Percentiles rank a stretch among this genome's conserved stretches.
Conservation (phyloP, 257 asterid genomes). For the Solanum phureja region DNA sequence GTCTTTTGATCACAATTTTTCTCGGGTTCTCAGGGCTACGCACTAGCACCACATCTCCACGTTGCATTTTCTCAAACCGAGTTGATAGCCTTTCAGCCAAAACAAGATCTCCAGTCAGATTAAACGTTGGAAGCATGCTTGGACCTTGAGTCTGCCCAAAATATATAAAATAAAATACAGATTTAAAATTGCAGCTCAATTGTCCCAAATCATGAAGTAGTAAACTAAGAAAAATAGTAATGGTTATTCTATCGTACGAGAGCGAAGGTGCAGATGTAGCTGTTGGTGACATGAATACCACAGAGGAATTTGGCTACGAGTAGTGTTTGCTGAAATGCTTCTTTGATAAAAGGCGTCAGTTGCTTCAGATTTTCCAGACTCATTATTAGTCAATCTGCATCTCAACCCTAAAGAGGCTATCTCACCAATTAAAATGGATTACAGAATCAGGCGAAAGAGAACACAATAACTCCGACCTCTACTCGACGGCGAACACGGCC, state of each 20-base stretch:
- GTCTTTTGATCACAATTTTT: slow-evolving; percentile 41
- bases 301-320: slow-evolving; percentile 39
- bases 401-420: not conserved
- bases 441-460: slow-evolving; percentile 63
- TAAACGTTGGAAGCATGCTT: slow-evolving; percentile 74
- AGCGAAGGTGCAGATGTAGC: slow-evolving; percentile 35
- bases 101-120: slow-evolving; percentile 31
- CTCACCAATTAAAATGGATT: slow-evolving; percentile 42
- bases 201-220: not conserved
- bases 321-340: slow-evolving; percentile 34
- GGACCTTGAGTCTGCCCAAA: slow-evolving; percentile 49
- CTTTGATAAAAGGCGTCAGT: slow-evolving; percentile 35
- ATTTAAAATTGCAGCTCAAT: not conserved
- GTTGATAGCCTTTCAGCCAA: slow-evolving; percentile 44
- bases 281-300: slow-evolving; percentile 43
- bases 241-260: slow-evolving; percentile 18
- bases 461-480: slow-evolving; percentile 15
- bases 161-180: not conserved
- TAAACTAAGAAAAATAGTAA: not conserved
- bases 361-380: slow-evolving; percentile 11
- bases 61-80: slow-evolving; percentile 39
- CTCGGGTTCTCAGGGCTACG: slow-evolving; percentile 61
- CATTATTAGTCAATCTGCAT: slow-evolving; percentile 2
- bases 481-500: not conserved
- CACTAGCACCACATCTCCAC: slow-evolving; percentile 56